Evolutionary conservation across 495 filamentous ascomycete species (phyloP).

Genomic region (Xylaria cubensis): DNA sequence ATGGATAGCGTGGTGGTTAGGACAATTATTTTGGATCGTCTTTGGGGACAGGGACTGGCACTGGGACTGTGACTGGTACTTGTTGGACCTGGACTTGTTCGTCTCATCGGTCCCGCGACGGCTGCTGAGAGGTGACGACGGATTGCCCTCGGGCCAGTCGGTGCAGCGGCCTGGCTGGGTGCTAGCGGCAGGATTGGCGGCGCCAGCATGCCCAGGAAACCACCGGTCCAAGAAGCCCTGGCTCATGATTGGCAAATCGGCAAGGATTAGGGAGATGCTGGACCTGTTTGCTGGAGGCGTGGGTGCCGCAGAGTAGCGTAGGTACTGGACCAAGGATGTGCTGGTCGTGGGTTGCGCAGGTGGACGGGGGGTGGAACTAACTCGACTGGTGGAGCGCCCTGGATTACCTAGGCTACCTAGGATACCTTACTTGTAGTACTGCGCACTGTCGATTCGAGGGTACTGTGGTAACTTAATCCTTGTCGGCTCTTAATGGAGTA

Average conservation of each 20-base stretch:
- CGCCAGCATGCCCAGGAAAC: conserved; percentile 35
- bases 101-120: conserved; percentile 30
- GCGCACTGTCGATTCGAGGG: conserved; percentile 26
- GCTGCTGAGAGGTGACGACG: conserved; percentile 26
- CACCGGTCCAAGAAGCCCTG: conserved; percentile 39
- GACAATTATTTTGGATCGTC: conserved; percentile 28
- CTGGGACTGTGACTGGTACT: conserved; percentile 17
- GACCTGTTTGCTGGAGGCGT: conserved; percentile 13
- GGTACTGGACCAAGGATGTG: conserved; percentile 4
- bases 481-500: conserved; percentile 22
- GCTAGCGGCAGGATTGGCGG: conserved; percentile 26
- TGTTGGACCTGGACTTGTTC: conserved; percentile 17
- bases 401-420: background rate
- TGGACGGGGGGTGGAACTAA: conserved; percentile 12
- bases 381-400: conserved; percentile 4
- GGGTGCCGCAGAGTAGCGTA: conserved; percentile 17
- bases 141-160: conserved; percentile 22
- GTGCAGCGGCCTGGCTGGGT: conserved; percentile 27
- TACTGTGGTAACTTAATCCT: background rate
- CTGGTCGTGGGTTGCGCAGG: conserved; percentile 20
- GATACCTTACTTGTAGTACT: background rate
- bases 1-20: conserved; percentile 36
- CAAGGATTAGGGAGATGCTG: conserved; percentile 26
- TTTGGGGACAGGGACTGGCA: conserved; percentile 10
- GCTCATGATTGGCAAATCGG: conserved; percentile 39